A percentile compares a stretch with the other conserved stretches of the same genome.
phyloP scores from a whole-genome alignment of 2,329 filamentous ascomycete species.

The Monilinia fructigena region DNA sequence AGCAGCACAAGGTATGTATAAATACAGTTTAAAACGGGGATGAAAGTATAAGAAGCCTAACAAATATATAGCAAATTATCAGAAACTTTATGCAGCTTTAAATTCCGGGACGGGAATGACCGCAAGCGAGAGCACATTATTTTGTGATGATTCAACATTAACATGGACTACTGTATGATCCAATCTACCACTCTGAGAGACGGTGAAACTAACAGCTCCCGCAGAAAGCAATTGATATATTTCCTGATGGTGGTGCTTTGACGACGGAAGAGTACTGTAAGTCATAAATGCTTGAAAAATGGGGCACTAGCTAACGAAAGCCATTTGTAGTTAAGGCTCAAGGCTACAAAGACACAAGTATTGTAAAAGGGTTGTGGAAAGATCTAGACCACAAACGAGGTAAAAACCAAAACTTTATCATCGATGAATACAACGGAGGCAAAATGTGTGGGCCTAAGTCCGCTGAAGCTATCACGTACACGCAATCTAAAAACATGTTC shows the following conservation, averaged over 20 bases:
- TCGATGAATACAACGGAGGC: slow-evolving; percentile 19
- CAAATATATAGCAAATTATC: slow-evolving; percentile 9
- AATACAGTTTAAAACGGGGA: neutral
- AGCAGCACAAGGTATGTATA: slow-evolving; percentile 16
- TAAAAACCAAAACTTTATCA: slow-evolving; percentile 12
- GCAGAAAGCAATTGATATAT: slow-evolving; percentile 15
- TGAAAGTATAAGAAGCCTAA: neutral
- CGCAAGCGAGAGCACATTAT: slow-evolving; percentile 14
- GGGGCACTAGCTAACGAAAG: neutral
- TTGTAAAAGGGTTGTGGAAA: slow-evolving; percentile 17
- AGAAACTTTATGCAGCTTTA: slow-evolving; percentile 15
- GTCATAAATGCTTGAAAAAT: neutral
- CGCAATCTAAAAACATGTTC: slow-evolving; percentile 13
- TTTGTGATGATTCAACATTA: slow-evolving; percentile 21
- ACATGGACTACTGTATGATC: slow-evolving; percentile 16
- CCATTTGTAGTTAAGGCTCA: neutral
- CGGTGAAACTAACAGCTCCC: neutral
- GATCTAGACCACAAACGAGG: slow-evolving; percentile 14
- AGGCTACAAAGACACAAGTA: neutral
- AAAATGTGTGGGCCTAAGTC: slow-evolving; percentile 9
- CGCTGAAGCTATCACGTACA: slow-evolving; percentile 17
- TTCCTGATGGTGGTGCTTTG: slow-evolving; percentile 10
- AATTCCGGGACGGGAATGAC: slow-evolving; percentile 15
- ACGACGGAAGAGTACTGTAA: slow-evolving; percentile 12
- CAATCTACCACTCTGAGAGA: neutral